These are phyloP conservation scores for Parasitella parasitica DNA, from an alignment of 371 early-diverging fungal species.

Conservation along the genomic window DNA sequence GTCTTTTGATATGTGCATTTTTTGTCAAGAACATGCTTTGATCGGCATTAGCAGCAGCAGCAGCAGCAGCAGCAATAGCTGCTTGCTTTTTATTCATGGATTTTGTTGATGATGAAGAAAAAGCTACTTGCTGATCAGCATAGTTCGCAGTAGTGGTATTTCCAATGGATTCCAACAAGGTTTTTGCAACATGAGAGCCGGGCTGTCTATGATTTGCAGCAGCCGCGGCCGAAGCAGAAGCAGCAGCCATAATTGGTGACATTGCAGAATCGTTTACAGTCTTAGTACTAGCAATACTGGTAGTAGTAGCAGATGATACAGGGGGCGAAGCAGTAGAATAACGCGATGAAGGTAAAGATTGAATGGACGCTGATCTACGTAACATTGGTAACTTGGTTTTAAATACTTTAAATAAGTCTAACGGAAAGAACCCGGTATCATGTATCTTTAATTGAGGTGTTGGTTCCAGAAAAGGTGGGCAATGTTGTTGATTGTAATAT, in stretches of 20 bases:
- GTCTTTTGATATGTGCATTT: conserved; percentile 42
- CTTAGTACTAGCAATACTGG: no score
- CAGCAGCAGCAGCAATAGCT: neutral
- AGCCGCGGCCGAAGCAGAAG: conserved; percentile 29
- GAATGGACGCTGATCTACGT: neutral
- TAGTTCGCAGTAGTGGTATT: neutral
- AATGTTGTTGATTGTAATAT: conserved; percentile 6
- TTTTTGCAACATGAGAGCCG: conserved; percentile 33
- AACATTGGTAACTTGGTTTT: conserved; percentile 19
- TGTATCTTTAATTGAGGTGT: conserved; percentile 11
- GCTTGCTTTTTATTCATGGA: conserved; percentile 3
- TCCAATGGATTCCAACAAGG: conserved; percentile 23
- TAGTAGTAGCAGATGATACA: neutral
- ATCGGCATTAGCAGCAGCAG: conserved; percentile 9
- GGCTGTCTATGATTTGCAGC: conserved; percentile 30
- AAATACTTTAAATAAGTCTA: conserved; percentile 9
- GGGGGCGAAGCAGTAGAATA: neutral
- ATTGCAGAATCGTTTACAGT: conserved; percentile 9
- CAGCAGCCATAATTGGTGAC: conserved; percentile 34
- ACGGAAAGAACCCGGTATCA: conserved; percentile 6
- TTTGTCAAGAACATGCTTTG: conserved; percentile 36
- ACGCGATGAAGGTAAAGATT: neutral
- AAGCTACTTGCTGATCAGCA: neutral
- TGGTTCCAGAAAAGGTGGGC: conserved; percentile 28
- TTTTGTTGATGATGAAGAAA: neutral